These are phyloP conservation scores for Amanita subjunquillea DNA, from an alignment of 768 basidiomycete species.

Conservation along the genomic window DNA sequence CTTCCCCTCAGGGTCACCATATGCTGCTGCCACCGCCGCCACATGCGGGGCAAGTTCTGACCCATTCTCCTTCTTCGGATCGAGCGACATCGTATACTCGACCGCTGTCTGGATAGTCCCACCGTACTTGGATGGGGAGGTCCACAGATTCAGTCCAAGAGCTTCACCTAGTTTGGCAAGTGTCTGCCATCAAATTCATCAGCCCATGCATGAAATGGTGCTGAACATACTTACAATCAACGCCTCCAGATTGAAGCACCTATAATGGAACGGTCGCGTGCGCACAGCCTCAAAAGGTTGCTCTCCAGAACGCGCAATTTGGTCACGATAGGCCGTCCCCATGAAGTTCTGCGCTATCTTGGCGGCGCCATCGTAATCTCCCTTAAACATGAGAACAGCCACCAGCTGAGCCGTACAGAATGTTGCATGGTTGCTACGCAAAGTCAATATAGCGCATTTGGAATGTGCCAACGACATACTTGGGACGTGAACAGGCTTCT, in stretches of 20 bases:
- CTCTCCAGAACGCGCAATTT: slow-evolving; percentile 49
- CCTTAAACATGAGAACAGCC: slow-evolving; percentile 42
- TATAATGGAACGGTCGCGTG: slow-evolving; percentile 58
- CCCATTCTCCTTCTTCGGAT: slow-evolving; percentile 21
- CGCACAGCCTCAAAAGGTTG: slow-evolving; percentile 55
- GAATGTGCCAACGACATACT: slow-evolving; percentile 27
- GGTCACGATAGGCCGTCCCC: slow-evolving; percentile 32
- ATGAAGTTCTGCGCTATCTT: slow-evolving; percentile 40
- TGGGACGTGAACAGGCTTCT: slow-evolving; percentile 34
- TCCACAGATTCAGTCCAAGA: slow-evolving; percentile 43
- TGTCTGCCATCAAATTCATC: slow-evolving; percentile 23
- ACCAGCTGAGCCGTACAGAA: slow-evolving; percentile 55
- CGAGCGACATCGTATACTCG: slow-evolving; percentile 43
- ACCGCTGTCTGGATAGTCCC: slow-evolving; percentile 49
- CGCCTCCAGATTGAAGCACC: slow-evolving; percentile 57
- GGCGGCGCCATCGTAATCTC: slow-evolving; percentile 38
- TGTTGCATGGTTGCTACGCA: slow-evolving; percentile 51
- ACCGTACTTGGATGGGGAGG: slow-evolving; percentile 34
- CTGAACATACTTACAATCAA: slow-evolving; percentile 39
- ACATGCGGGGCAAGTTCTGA: slow-evolving; percentile 47
- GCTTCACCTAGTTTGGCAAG: slow-evolving; percentile 45
- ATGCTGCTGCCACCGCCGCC: slow-evolving; percentile 44
- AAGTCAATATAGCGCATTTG: neutral
- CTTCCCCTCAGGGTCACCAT: slow-evolving; percentile 48
- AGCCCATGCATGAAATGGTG: neutral